phyloP scores from a whole-genome alignment of 2,329 filamentous ascomycete genomes.

The Penicillium sp. region DNA sequence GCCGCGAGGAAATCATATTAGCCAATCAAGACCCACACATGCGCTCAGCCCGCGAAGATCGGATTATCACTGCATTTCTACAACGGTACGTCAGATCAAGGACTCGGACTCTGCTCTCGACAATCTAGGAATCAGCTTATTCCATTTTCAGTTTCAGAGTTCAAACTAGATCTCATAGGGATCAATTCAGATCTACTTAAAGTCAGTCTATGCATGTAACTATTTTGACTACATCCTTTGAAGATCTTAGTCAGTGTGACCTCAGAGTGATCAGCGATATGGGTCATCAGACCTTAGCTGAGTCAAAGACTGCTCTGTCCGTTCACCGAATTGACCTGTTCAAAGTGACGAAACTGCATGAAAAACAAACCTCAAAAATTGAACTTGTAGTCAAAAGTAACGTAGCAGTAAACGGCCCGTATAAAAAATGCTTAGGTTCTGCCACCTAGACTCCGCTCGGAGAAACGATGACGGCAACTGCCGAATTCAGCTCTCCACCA shows the following conservation, averaged over 20 bases:
- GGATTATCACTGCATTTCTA: background rate
- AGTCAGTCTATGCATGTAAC: background rate
- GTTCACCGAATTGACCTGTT: background rate
- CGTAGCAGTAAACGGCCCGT: too few relatives aligned
- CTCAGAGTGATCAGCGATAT: background rate
- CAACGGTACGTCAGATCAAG: background rate
- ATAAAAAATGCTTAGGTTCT: too few relatives aligned
- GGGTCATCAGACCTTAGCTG: background rate
- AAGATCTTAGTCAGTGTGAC: background rate
- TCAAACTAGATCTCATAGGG: too few relatives aligned
- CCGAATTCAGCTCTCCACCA: conserved; percentile 9
- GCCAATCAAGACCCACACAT: background rate
- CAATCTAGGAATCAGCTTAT: too few relatives aligned
- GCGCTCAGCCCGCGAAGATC: background rate
- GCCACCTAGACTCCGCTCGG: background rate
- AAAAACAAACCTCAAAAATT: too few relatives aligned
- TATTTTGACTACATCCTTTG: too few relatives aligned
- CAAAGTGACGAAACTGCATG: too few relatives aligned
- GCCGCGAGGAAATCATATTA: background rate
- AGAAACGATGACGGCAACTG: conserved; percentile 5
- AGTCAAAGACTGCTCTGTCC: background rate
- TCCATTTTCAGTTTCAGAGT: too few relatives aligned
- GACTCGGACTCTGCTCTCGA: background rate
- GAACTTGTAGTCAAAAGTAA: too few relatives aligned
- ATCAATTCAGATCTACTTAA: background rate